Evolutionary conservation across 2,329 filamentous ascomycete genomes (phyloP).

Genomic region (Lachnellula occidentalis): DNA sequence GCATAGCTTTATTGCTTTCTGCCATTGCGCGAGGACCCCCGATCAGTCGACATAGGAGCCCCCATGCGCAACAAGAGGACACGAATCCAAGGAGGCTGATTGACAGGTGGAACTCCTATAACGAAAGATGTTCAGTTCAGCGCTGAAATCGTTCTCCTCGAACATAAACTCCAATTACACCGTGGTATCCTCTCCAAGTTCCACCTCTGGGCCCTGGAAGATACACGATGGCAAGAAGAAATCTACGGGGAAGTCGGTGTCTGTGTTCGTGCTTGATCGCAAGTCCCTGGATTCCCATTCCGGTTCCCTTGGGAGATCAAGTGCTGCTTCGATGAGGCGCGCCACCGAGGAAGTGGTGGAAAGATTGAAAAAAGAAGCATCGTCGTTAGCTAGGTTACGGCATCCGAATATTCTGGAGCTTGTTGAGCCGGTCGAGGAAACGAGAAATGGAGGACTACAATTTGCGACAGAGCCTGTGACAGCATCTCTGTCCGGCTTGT

Average conservation of each 20-base stretch:
- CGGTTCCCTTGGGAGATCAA: slow-evolving; percentile 55
- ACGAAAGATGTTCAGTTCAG: slow-evolving; percentile 78
- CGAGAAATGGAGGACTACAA: slow-evolving; percentile 81
- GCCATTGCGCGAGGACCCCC: neutral
- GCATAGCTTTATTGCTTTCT: neutral
- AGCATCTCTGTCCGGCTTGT: slow-evolving; percentile 73
- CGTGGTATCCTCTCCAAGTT: slow-evolving; percentile 68
- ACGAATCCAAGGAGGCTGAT: slow-evolving; percentile 4
- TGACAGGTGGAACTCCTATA: slow-evolving; percentile 2
- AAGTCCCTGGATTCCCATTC: slow-evolving; percentile 72
- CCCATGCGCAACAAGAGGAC: slow-evolving; percentile 1
- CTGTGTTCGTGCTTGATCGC: slow-evolving; percentile 90
- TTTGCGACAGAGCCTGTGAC: slow-evolving; percentile 93
- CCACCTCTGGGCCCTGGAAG: slow-evolving; percentile 88
- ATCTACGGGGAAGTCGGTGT: slow-evolving; percentile 80
- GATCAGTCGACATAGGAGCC: neutral
- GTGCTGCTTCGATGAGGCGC: slow-evolving; percentile 67
- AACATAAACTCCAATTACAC: slow-evolving; percentile 93
- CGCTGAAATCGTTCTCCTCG: slow-evolving; percentile 86
- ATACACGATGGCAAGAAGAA: slow-evolving; percentile 98
- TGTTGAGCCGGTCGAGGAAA: slow-evolving; percentile 93
- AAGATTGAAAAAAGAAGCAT: slow-evolving; percentile 84
- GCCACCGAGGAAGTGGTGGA: slow-evolving; percentile 87
- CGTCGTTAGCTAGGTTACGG: slow-evolving; percentile 77
- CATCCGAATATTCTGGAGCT: slow-evolving; percentile 91